Percentiles rank a stretch among this genome's conserved stretches.
These are phyloP conservation scores for Acanthamoeba divionensis DNA, from an alignment of 208 protist genomes.

Conservation along the genomic window DNA sequence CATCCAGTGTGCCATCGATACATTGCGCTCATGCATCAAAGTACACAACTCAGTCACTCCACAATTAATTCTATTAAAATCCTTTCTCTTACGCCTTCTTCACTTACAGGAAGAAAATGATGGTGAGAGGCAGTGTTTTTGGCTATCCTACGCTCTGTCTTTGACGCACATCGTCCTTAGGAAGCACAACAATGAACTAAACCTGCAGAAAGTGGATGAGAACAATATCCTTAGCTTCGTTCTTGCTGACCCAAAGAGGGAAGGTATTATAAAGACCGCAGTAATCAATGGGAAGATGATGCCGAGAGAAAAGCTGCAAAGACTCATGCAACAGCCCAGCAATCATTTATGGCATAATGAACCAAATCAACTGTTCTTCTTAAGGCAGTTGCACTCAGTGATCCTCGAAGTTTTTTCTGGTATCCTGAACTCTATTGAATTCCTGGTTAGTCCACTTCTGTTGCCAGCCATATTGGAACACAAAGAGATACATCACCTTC, in stretches of 20 bases:
- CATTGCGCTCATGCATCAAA: neutral
- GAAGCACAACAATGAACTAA: neutral
- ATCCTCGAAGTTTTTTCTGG: neutral
- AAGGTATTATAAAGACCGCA: neutral
- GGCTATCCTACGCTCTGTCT: neutral
- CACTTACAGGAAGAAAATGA: neutral
- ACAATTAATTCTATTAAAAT: neutral
- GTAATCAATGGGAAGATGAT: neutral
- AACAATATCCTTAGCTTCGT: neutral
- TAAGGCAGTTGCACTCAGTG: neutral
- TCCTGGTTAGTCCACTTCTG: neutral
- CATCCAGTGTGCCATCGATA: neutral
- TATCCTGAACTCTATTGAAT: neutral
- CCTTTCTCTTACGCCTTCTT: neutral
- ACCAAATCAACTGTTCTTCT: neutral
- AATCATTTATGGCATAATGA: neutral
- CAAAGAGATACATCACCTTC: neutral
- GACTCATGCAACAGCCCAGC: neutral
- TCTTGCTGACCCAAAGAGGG: neutral
- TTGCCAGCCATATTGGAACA: conserved; percentile 34
- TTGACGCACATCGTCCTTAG: neutral
- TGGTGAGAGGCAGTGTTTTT: conserved; percentile 12
- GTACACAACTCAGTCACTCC: neutral
- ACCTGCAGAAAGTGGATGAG: neutral
- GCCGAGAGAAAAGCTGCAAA: neutral